A percentile compares a stretch with the other conserved stretches of the same genome.
Conservation (phyloP, 345 rosid species). For the Lepidium africanum region DNA sequence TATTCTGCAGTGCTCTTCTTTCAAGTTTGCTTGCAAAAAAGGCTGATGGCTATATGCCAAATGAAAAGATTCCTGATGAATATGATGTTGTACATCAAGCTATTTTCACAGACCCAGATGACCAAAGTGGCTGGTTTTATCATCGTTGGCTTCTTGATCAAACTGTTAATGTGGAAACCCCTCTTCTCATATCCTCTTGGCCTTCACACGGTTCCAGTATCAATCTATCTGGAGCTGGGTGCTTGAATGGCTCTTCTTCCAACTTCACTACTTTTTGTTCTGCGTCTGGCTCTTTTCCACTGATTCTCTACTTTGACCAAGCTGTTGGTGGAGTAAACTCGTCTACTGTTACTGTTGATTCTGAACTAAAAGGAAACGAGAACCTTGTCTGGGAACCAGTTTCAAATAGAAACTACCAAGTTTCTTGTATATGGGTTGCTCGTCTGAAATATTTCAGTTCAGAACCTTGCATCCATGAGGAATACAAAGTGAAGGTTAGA, state of each 20-base stretch:
- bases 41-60: constrained; percentile 43
- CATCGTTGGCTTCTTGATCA: constrained; percentile 95
- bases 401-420: constrained; percentile 26
- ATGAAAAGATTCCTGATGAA: constrained; percentile 55
- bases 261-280: constrained; percentile 26
- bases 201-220: constrained; percentile 63
- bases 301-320: constrained; percentile 73
- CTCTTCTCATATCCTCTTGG: constrained; percentile 69
- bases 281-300: constrained; percentile 46
- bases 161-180: constrained; percentile 57
- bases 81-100: constrained; percentile 66
- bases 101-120: constrained; percentile 78
- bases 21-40: constrained; percentile 51
- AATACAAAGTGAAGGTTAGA: constrained; percentile 41
- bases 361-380: constrained; percentile 26
- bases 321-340: constrained; percentile 66
- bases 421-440: constrained; percentile 63
- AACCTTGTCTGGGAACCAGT: constrained; percentile 64
- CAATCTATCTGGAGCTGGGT: constrained; percentile 31
- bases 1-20: constrained; percentile 64
- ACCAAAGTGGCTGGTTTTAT: constrained; percentile 98
- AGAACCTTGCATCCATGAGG: constrained; percentile 23
- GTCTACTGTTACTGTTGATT: constrained; percentile 42
- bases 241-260: constrained; percentile 26
- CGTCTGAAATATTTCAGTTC: constrained; percentile 30